Percentiles rank a stretch among this genome's conserved stretches.
Evolutionary conservation across 345 rosid genomes (phyloP).

Genomic region (Citrus cavaleriei): DNA sequence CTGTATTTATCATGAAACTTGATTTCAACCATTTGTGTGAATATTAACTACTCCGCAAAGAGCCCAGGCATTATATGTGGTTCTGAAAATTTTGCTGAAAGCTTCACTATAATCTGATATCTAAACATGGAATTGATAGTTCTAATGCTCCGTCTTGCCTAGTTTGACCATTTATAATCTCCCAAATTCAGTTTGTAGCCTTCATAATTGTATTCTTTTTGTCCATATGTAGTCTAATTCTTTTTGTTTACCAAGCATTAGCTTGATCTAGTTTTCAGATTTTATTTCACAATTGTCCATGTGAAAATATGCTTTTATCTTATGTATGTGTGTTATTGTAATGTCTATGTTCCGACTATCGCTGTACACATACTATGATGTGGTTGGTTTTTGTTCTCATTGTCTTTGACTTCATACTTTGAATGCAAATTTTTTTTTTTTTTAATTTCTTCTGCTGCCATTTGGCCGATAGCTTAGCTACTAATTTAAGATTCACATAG

Average conservation of each 20-base stretch:
- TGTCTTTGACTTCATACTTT: not conserved
- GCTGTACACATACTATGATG: not conserved
- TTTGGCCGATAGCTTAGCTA: not conserved
- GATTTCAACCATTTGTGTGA: slow-evolving; percentile 1
- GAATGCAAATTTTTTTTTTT: not conserved
- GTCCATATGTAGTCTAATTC: slow-evolving; percentile 24
- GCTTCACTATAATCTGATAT: slow-evolving; percentile 9
- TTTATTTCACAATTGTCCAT: not conserved
- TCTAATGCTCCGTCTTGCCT: not conserved
- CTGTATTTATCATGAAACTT: not conserved
- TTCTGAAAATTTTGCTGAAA: slow-evolving; percentile 15
- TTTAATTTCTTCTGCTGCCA: not conserved
- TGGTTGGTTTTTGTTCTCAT: not conserved
- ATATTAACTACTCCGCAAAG: not conserved
- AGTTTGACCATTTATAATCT: slow-evolving; percentile 3
- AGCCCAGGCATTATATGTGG: not conserved
- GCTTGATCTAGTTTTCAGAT: not conserved
- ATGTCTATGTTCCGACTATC: not conserved
- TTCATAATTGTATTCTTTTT: slow-evolving; percentile 10
- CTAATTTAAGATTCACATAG: not conserved
- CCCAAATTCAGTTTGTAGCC: slow-evolving; percentile 8
- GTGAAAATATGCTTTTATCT: not conserved
- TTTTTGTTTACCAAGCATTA: slow-evolving; percentile 11
- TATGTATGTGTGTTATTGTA: not conserved
- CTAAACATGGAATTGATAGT: not conserved